Evolutionary conservation across 306 rosid species (phyloP), one percentile per base, ranked within the genome.

Genomic region (Spatholobus suberectus): DNA sequence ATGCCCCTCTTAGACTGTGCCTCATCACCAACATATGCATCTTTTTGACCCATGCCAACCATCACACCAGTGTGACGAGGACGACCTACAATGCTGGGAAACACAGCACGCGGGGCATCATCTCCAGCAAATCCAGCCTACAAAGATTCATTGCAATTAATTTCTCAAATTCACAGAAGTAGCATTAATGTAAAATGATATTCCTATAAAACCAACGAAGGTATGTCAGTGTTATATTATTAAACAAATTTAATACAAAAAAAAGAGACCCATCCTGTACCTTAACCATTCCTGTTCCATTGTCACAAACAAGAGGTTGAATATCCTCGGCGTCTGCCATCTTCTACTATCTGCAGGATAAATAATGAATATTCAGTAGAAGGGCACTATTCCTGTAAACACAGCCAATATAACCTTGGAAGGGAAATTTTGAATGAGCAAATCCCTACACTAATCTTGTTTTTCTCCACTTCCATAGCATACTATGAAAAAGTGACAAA

Each of bases 241-340:
- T 6, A 21, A 38, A 40, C 20, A 76, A 79, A 75, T 11, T 17
- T 24, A 57, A 65, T 71, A 40, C 5, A 32, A 17, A 18, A 21
- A 23, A 6, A 15, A 5, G 43, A 49, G 46, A 37, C 37, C 21
- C 21, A 55, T 70, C 40, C 5, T 55, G 41, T 83, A 96, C 99
- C 99, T 96, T 96, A 75, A 96, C 99, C 99, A 96, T 96, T 94
- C 99, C 99, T 2, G 99, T 96, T 86, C 99, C 99, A 86, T 96
- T 96, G 86, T 96, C 99, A 59, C 99, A 96, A 46, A 96, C 99
- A 34, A 96, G 98, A n/a, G 99, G 99, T 80, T 96, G 99, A 85
- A 96, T 92, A 76, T 96, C 99, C 94, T 96, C 99, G 23, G 87
- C 79, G 18, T 96, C 99, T 85, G 99, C 96, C 99, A 96, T 96